Percentiles rank a stretch among this genome's conserved stretches.
Evolutionary conservation across 139 green algal genomes (phyloP).

Genomic region (Edaphochlamys debaryana): DNA sequence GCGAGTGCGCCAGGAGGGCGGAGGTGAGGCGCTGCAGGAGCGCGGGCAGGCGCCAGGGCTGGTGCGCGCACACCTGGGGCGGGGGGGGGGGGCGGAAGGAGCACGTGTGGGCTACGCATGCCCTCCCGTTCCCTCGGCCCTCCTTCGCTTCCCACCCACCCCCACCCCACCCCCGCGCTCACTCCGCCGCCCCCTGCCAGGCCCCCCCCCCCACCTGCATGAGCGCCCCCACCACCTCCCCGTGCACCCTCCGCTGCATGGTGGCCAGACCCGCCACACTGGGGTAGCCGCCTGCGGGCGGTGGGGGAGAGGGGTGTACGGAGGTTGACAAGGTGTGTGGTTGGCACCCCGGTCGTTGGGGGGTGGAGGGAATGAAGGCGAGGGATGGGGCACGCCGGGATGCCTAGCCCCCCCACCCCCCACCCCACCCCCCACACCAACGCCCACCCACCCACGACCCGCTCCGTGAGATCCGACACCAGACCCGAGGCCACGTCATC

Average conservation of each 20-base stretch:
- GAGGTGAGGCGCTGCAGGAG: slow-evolving; percentile 12
- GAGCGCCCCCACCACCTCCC: slow-evolving; percentile 25
- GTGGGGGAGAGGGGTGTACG: background rate
- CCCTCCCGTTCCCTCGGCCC: too few species aligned
- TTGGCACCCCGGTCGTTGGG: background rate
- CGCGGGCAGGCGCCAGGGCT: slow-evolving; percentile 1
- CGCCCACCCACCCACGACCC: slow-evolving; percentile 14
- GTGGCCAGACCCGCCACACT: background rate
- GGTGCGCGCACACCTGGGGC: background rate
- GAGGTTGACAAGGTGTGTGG: background rate
- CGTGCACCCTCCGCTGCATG: background rate
- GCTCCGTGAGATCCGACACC: background rate
- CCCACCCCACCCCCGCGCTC: too few species aligned
- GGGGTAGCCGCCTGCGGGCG: background rate
- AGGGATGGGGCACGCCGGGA: too few species aligned
- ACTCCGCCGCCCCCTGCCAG: too few species aligned
- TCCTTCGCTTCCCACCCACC: too few species aligned
- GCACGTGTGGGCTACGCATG: too few species aligned
- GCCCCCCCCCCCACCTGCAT: background rate
- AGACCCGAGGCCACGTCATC: background rate
- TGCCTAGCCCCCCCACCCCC: too few species aligned
- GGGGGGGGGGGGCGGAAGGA: background rate
- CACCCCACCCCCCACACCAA: too few species aligned
- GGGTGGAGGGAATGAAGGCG: too few species aligned
- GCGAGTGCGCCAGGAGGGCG: background rate